These are phyloP conservation scores for Malassezia brasiliensis DNA, from an alignment of 1,284 basidiomycete genomes.

Conservation along the genomic window DNA sequence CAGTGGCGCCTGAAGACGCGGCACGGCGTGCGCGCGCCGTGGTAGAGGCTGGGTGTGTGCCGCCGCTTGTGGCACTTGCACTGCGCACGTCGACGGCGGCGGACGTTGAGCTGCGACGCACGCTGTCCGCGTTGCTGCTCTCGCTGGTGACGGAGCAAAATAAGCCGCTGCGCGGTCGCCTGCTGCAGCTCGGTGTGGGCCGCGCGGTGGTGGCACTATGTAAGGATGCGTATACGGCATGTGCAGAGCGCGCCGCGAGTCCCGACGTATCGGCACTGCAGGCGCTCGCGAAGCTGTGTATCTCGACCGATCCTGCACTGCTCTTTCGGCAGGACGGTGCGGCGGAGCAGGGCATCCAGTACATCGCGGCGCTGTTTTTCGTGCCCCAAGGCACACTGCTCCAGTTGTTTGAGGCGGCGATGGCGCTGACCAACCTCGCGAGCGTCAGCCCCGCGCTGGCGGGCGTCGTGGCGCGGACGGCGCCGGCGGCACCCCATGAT, in stretches of 20 bases:
- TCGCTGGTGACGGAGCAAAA: slow-evolving; percentile 52
- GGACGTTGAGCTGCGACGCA: not conserved
- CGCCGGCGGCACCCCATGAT: slow-evolving; percentile 2
- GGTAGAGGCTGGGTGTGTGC: slow-evolving; percentile 24
- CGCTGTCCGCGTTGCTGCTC: slow-evolving; percentile 17
- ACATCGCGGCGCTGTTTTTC: slow-evolving; percentile 25
- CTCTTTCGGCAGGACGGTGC: slow-evolving; percentile 59
- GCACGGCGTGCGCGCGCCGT: slow-evolving; percentile 23
- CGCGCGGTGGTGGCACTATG: slow-evolving; percentile 60
- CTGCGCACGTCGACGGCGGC: slow-evolving; percentile 1
- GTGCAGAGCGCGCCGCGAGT: slow-evolving; percentile 3
- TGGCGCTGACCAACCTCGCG: slow-evolving; percentile 90
- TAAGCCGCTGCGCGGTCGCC: slow-evolving; percentile 63
- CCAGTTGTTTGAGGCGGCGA: slow-evolving; percentile 80
- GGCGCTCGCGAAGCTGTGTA: slow-evolving; percentile 81
- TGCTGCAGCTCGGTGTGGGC: slow-evolving; percentile 73
- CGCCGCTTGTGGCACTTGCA: slow-evolving; percentile 23
- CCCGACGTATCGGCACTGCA: slow-evolving; percentile 63
- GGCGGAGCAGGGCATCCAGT: slow-evolving; percentile 15
- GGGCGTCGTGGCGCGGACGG: slow-evolving; percentile 47
- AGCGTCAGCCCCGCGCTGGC: slow-evolving; percentile 50
- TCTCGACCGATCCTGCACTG: slow-evolving; percentile 76
- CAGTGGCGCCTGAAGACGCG: slow-evolving; percentile 8
- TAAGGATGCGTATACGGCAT: slow-evolving; percentile 11
- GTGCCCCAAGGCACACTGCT: slow-evolving; percentile 56